These are phyloP conservation scores for Trichoderma sp. DNA, from an alignment of 2,329 filamentous ascomycete species.

Conservation along the genomic window DNA sequence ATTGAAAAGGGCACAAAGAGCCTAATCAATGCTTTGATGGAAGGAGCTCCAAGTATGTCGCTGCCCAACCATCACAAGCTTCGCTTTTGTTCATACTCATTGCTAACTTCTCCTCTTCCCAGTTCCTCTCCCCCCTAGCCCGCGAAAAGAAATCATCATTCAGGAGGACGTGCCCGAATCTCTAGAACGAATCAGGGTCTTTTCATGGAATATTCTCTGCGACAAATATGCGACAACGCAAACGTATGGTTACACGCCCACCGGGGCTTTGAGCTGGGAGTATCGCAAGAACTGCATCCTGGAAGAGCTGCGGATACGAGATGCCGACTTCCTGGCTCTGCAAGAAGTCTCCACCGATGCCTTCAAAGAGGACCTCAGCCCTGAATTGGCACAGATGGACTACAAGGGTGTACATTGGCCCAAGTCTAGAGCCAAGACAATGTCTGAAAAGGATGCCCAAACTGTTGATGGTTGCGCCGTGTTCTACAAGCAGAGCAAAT, in stretches of 20 bases:
- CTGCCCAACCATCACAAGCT: neutral
- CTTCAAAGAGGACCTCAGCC: constrained; percentile 87
- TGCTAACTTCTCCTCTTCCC: constrained; percentile 27
- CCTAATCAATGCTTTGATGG: constrained; percentile 77
- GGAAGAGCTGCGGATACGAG: constrained; percentile 72
- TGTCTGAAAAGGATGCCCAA: constrained; percentile 84
- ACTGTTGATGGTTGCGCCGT: constrained; percentile 94
- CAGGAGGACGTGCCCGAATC: constrained; percentile 60
- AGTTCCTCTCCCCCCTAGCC: constrained; percentile 76
- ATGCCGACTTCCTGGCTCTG: constrained; percentile 87
- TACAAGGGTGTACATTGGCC: constrained; percentile 96
- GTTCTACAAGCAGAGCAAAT: constrained; percentile 95
- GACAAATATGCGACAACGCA: constrained; percentile 85
- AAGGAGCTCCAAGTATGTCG: constrained; percentile 76
- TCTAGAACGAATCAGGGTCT: constrained; percentile 73
- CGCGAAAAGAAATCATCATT: constrained; percentile 77
- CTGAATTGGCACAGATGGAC: constrained; percentile 78
- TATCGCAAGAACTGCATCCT: constrained; percentile 81
- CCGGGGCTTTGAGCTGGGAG: constrained; percentile 79
- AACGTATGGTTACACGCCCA: constrained; percentile 88
- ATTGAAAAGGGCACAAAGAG: constrained; percentile 85
- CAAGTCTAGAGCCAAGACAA: constrained; percentile 84
- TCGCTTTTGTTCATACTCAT: neutral
- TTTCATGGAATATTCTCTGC: constrained; percentile 95
- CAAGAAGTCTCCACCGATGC: constrained; percentile 93